Percentiles rank a stretch among this genome's conserved stretches.
Conservation (phyloP, 352 stramenopile genomes). For the Globisporangium sylvaticum region DNA sequence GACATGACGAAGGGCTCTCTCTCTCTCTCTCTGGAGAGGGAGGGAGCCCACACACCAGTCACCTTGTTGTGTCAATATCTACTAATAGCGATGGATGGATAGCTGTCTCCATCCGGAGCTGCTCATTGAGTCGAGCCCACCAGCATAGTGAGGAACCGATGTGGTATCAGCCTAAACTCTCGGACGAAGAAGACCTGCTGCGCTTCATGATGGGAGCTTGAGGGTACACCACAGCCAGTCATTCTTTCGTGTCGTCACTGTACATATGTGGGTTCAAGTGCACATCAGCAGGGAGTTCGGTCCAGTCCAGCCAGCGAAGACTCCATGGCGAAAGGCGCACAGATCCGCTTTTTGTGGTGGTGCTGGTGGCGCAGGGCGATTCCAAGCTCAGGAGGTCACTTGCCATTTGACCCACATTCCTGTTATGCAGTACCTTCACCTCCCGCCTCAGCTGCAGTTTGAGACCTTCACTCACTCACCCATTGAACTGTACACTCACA, state of each 20-base stretch:
- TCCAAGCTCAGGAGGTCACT: background rate
- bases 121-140: background rate
- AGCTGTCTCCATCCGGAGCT: background rate
- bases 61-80: background rate
- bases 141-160: background rate
- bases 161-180: background rate
- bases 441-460: background rate
- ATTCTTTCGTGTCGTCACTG: background rate
- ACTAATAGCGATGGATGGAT: background rate
- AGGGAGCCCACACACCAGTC: background rate
- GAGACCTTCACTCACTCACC: background rate
- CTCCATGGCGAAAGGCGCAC: background rate
- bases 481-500: background rate
- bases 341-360: background rate
- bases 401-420: background rate
- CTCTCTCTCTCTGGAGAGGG: background rate
- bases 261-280: background rate
- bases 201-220: background rate
- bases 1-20: background rate
- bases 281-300: background rate
- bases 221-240: background rate
- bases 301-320: background rate
- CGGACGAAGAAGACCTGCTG: too few species aligned
- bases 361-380: background rate
- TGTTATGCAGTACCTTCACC: background rate